A percentile compares a stretch with the other conserved stretches of the same genome.
Conservation (phyloP, 371 early-diverging fungal species). For the Blakeslea trispora region DNA sequence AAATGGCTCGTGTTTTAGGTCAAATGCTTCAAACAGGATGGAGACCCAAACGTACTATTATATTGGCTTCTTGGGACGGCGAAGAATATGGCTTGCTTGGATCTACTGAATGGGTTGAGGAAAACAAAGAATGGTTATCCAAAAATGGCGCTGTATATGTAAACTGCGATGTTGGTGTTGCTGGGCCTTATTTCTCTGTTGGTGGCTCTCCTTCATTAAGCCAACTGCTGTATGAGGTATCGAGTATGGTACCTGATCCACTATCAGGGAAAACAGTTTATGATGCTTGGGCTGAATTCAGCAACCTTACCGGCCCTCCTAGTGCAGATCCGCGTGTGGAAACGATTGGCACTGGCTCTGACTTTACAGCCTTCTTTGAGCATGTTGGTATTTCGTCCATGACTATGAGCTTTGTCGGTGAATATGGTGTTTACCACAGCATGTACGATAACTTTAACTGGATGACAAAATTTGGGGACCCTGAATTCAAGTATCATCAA, state of each 20-base stretch:
- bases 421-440: constrained; percentile 67
- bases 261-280: constrained; percentile 49
- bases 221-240: constrained; percentile 52
- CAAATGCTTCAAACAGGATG: constrained; percentile 59
- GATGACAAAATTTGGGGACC: constrained; percentile 64
- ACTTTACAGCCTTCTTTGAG: constrained; percentile 60
- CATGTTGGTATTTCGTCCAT: constrained; percentile 64
- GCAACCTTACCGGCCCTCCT: too few species aligned
- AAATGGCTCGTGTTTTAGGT: constrained; percentile 59
- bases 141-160: constrained; percentile 61
- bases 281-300: constrained; percentile 46
- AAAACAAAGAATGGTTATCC: constrained; percentile 56
- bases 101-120: constrained; percentile 77
- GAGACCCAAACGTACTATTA: constrained; percentile 66
- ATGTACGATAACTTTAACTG: constrained; percentile 62
- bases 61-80: constrained; percentile 73
- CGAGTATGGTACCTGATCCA: constrained; percentile 53
- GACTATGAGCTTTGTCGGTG: constrained; percentile 51
- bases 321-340: too few species aligned
- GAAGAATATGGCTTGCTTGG: constrained; percentile 70
- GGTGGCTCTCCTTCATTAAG: constrained; percentile 58
- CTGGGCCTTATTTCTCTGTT: constrained; percentile 51
- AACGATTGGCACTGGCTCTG: constrained; percentile 56
- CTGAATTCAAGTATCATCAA: constrained; percentile 55
- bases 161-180: constrained; percentile 59